phyloP scores from a whole-genome alignment of 2,329 filamentous ascomycete species.

The Coleophoma eucalyptorum region DNA sequence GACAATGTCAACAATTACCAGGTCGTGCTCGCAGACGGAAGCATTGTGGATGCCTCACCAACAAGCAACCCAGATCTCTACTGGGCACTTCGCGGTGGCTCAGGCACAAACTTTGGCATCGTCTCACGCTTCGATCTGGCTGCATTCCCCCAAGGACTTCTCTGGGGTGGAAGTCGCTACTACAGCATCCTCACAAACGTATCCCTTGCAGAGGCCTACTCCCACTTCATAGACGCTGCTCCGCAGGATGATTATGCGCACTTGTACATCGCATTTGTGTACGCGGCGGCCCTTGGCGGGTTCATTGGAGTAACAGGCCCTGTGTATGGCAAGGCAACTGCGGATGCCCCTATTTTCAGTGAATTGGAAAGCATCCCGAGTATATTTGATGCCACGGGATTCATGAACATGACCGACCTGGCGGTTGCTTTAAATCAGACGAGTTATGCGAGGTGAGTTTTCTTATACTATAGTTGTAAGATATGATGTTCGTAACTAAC shows the following conservation, averaged over 20 bases:
- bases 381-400: conserved; percentile 6
- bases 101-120: conserved; percentile 26
- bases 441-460: background rate
- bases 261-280: conserved; percentile 13
- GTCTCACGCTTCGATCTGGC: conserved; percentile 39
- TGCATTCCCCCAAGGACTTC: conserved; percentile 23
- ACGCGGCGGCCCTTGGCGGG: conserved; percentile 5
- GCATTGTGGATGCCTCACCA: conserved; percentile 15
- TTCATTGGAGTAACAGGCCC: conserved; percentile 8
- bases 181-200: conserved; percentile 7
- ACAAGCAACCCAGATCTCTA: conserved; percentile 24
- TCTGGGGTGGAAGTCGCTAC: conserved; percentile 15
- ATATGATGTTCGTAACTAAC: no score
- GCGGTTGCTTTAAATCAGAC: conserved; percentile 12
- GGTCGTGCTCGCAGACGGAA: conserved; percentile 24
- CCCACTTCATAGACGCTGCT: conserved; percentile 11
- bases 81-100: conserved; percentile 32
- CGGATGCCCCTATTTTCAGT: conserved; percentile 15
- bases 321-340: conserved; percentile 13
- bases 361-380: conserved; percentile 12
- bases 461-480: no score
- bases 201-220: conserved; percentile 8
- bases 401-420: conserved; percentile 12
- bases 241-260: conserved; percentile 13
- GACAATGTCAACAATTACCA: conserved; percentile 11